Evolutionary conservation across 495 filamentous ascomycete species (phyloP).

Genomic region (Xylaria nigripes): DNA sequence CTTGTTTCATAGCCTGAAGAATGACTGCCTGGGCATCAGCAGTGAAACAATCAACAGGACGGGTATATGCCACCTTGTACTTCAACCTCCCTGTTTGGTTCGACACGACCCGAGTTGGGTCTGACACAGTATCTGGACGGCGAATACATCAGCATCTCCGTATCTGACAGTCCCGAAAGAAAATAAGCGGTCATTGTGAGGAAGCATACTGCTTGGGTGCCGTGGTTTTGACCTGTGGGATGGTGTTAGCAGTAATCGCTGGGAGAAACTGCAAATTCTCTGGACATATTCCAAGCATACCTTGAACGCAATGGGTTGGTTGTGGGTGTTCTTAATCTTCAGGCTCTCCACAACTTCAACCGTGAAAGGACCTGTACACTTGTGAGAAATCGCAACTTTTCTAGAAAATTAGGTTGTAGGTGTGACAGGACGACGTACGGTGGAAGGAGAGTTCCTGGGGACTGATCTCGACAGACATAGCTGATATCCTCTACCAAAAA

Average conservation of each 20-base stretch:
- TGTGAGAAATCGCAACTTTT: slow-evolving; percentile 17
- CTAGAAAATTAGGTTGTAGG: neutral
- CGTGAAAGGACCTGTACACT: slow-evolving; percentile 72
- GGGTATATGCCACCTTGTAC: slow-evolving; percentile 65
- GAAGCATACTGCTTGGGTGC: slow-evolving; percentile 89
- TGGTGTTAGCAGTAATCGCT: slow-evolving; percentile 10
- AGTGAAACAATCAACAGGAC: slow-evolving; percentile 6
- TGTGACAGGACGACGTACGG: slow-evolving; percentile 49
- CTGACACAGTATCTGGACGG: slow-evolving; percentile 83
- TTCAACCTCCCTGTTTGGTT: slow-evolving; percentile 77
- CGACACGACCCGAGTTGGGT: slow-evolving; percentile 92
- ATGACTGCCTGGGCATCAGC: slow-evolving; percentile 53
- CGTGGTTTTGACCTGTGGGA: slow-evolving; percentile 86
- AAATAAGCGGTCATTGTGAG: neutral
- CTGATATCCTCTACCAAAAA: slow-evolving; percentile 19
- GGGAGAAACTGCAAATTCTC: neutral
- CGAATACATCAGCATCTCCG: slow-evolving; percentile 5
- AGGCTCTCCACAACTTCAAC: slow-evolving; percentile 82
- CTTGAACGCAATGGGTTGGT: slow-evolving; percentile 88
- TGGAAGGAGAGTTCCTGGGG: slow-evolving; percentile 88
- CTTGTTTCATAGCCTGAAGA: slow-evolving; percentile 94
- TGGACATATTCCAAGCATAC: slow-evolving; percentile 40
- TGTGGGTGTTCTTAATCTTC: slow-evolving; percentile 68
- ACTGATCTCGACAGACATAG: slow-evolving; percentile 90
- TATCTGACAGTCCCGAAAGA: too few relatives aligned